A percentile compares a stretch with the other conserved stretches of the same genome.
These are phyloP conservation scores for Eimeria maxima DNA, from an alignment of 169 alveolate genomes.

Conservation along the genomic window DNA sequence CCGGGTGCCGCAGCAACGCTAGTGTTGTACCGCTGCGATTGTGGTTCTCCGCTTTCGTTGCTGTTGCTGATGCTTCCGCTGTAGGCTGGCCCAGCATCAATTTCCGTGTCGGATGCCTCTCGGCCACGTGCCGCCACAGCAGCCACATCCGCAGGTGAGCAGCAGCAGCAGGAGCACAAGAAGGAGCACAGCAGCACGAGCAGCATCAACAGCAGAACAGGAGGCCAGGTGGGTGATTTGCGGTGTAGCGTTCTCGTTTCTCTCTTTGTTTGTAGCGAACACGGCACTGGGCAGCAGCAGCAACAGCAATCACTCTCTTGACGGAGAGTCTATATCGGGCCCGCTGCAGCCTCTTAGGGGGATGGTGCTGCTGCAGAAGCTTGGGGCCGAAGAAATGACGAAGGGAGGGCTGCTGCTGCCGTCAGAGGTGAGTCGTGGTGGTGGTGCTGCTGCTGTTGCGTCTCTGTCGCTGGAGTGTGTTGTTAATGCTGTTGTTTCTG, in stretches of 20 bases:
- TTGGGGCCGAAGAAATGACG: conserved; percentile 34
- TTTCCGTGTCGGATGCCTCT: not conserved
- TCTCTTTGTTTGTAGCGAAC: not conserved
- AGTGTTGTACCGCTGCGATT: not conserved
- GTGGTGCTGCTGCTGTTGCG: not conserved
- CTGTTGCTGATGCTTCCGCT: conserved; percentile 21
- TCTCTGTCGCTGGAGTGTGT: not conserved
- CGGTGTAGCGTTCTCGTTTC: not conserved
- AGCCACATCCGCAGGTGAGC: conserved; percentile 1
- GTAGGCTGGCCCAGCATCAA: not conserved
- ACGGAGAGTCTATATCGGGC: conserved; percentile 70
- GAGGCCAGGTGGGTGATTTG: not conserved
- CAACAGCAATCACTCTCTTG: conserved; percentile 64
- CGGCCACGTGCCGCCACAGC: conserved; percentile 29
- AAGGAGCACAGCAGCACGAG: conserved; percentile 3
- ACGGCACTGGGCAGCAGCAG: conserved; percentile 35
- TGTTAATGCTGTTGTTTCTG: not conserved
- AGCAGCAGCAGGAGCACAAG: not conserved
- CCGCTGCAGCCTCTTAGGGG: conserved; percentile 79
- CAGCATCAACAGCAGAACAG: not conserved
- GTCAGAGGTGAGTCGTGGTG: not conserved
- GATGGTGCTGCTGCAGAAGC: conserved; percentile 72
- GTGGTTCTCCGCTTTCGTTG: no score
- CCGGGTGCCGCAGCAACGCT: not conserved
- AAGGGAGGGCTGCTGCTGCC: conserved; percentile 79